Evolutionary conservation across 495 filamentous ascomycete genomes (phyloP).

Genomic region (Xylaria castorea): DNA sequence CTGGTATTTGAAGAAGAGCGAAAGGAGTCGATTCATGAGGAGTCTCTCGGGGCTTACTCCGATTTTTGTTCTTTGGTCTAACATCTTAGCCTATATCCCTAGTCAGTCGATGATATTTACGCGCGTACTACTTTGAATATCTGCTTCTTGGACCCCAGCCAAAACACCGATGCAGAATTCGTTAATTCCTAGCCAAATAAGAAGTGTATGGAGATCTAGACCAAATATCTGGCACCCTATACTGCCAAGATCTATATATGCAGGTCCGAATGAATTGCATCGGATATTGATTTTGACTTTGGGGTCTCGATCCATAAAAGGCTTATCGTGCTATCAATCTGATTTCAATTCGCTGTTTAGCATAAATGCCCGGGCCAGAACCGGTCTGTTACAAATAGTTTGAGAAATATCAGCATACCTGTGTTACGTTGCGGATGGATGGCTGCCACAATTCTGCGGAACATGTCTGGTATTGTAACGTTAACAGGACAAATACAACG

Average conservation of each 20-base stretch:
- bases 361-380: not conserved
- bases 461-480: not conserved
- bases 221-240: not conserved
- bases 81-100: not conserved
- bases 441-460: not conserved
- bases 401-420: not conserved
- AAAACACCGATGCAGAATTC: not conserved
- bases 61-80: not conserved
- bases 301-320: not conserved
- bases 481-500: not conserved
- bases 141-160: not conserved
- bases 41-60: not conserved
- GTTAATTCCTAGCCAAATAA: not conserved
- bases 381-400: not conserved
- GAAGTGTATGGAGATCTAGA: not conserved
- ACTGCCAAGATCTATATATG: not conserved
- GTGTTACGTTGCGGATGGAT: not conserved
- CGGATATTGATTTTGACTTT: not conserved
- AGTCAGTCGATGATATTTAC: not conserved
- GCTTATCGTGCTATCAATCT: constrained; percentile 4
- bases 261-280: constrained; percentile 4
- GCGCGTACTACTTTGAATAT: not conserved
- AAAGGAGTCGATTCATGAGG: not conserved
- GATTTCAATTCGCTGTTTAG: not conserved
- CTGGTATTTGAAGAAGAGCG: not conserved